Base-by-base conservation (phyloP, 2,329 filamentous ascomycete species). In the Elsinoe australis region DNA sequence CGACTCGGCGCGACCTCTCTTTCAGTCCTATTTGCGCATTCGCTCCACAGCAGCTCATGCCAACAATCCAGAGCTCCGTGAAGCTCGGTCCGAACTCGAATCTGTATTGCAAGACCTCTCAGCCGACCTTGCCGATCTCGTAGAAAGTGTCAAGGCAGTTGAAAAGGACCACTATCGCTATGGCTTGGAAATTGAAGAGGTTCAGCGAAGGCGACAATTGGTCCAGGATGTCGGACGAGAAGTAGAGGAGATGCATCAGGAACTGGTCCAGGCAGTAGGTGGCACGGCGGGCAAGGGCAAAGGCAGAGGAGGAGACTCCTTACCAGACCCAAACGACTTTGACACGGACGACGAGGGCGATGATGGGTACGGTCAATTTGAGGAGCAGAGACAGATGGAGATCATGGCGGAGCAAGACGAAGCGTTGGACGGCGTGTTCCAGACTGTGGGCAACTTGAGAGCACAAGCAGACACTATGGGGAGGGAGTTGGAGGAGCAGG, bases 381-480 rank as follows among this genome's bases (percentile, higher is more conserved):
- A 96, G 72, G 84, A 94, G 66, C 83, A 92, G 68, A 80, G 94
- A 63, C 94, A 98, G 71, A 64, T 85, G 61, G 79, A 89, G 67
- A 85, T 98, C 67, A 89, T 98, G 84, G 79, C 83, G 56, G 87
- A 95, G 66, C 92, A 98, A 71, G 92, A 98, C 63, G 76, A 89
- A 68, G 85, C 92, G 58, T 75, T 98, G 1, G 90, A 96, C 62
- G 86, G 85, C 12, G 90, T 98, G 38, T 95, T 94, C 63, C 79
- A 82, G 56, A 96, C 90, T 1, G 92, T 98, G 18, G 90, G 89
- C 2, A 95, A 88, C 62, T 68, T 98, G 61, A 75, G 90, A 49
- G 76, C 84, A 61, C 92, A 96, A 73, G 94, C 92, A 1, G 83
- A 94, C 66, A 86, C 88, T 58, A 98, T 98, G 90, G 90, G 92